Conservation (phyloP, 495 filamentous ascomycete genomes). For the Penicillium egyptiacum region DNA sequence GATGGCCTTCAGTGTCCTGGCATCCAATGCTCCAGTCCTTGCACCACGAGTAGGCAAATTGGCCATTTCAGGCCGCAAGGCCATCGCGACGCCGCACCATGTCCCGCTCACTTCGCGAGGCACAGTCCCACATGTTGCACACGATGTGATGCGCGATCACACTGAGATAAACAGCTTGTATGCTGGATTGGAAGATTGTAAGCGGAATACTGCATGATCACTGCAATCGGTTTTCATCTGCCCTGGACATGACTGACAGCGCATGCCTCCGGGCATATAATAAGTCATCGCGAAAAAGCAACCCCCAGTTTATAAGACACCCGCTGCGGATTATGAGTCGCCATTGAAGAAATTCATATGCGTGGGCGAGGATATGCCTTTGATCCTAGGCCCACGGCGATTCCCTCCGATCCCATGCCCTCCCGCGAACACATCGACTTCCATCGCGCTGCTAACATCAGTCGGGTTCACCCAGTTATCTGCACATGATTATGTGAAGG, state of each 20-base stretch:
- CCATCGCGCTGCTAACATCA: slow-evolving; percentile 76
- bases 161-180: slow-evolving; percentile 68
- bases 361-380: slow-evolving; percentile 52
- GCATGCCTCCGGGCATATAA: slow-evolving; percentile 36
- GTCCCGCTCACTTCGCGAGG: slow-evolving; percentile 79
- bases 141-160: slow-evolving; percentile 71
- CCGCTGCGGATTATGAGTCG: slow-evolving; percentile 42
- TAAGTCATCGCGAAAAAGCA: slow-evolving; percentile 71
- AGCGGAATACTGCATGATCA: slow-evolving; percentile 30
- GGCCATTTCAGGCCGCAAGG: slow-evolving; percentile 54
- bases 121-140: slow-evolving; percentile 79
- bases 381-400: slow-evolving; percentile 78
- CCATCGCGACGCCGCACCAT: slow-evolving; percentile 78
- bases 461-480: slow-evolving; percentile 74
- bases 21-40: slow-evolving; percentile 29
- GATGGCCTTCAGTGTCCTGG: slow-evolving; percentile 37
- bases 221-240: neutral
- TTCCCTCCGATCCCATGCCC: slow-evolving; percentile 73
- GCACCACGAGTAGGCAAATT: slow-evolving; percentile 63
- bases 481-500: slow-evolving; percentile 64
- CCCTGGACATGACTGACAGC: slow-evolving; percentile 23
- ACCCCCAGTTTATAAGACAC: slow-evolving; percentile 50
- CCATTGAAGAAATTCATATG: slow-evolving; percentile 73
- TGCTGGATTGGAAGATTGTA: slow-evolving; percentile 91
- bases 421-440: slow-evolving; percentile 66